Evolutionary conservation across 768 basidiomycete genomes (phyloP).

Genomic region (Lyophyllum decastes): DNA sequence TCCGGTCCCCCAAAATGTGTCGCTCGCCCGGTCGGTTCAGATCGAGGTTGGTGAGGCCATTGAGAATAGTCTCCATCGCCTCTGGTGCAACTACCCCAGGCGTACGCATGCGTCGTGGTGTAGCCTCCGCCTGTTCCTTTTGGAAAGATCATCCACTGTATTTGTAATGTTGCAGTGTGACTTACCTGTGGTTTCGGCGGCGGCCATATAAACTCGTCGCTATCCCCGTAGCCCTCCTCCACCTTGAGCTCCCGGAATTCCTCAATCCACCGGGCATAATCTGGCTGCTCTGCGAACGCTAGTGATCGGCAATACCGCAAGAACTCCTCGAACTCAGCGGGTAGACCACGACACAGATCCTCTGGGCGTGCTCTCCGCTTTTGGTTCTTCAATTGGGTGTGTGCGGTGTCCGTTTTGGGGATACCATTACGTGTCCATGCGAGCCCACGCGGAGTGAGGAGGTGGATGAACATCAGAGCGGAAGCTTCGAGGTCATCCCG

Average conservation of each 20-base stretch:
- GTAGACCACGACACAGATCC: conserved; percentile 67
- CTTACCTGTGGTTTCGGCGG: conserved; percentile 44
- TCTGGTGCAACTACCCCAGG: conserved; percentile 33
- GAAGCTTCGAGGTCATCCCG: conserved; percentile 79
- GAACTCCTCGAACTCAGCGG: conserved; percentile 75
- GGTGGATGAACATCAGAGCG: conserved; percentile 79
- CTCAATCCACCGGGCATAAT: conserved; percentile 67
- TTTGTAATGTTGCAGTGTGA: no score
- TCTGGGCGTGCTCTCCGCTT: conserved; percentile 64
- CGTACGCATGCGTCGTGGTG: conserved; percentile 35
- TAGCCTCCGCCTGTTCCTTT: conserved; percentile 23
- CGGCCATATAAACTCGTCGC: conserved; percentile 74
- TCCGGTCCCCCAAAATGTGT: conserved; percentile 51
- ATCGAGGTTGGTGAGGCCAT: conserved; percentile 59
- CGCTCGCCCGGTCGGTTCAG: conserved; percentile 41
- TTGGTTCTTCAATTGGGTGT: conserved; percentile 62
- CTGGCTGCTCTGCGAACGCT: conserved; percentile 67
- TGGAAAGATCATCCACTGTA: not conserved
- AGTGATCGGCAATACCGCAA: conserved; percentile 70
- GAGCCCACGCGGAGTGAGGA: conserved; percentile 74
- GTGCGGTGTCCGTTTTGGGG: conserved; percentile 66
- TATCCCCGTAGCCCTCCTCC: conserved; percentile 57
- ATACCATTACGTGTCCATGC: conserved; percentile 82
- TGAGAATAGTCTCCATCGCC: conserved; percentile 57
- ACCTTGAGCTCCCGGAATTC: conserved; percentile 64